Evolutionary conservation across 2,329 filamentous ascomycete genomes (phyloP).

Genomic region (Colletotrichum karsti): DNA sequence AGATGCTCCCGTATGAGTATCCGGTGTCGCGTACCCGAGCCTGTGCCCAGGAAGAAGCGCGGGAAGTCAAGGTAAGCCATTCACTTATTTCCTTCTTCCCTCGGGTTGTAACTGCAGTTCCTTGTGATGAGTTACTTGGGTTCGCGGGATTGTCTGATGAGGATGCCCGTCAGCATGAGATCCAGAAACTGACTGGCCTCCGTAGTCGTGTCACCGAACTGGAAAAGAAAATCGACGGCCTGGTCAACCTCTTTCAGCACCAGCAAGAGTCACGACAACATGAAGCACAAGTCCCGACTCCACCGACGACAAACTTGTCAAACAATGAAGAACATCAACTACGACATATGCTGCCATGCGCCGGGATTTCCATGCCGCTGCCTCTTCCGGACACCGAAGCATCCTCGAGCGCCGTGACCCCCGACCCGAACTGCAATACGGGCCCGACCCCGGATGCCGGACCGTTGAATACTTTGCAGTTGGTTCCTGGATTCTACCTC

Average conservation of each 20-base stretch:
- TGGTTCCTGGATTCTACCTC: constrained; percentile 46
- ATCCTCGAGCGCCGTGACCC: background rate
- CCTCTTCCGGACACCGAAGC: background rate
- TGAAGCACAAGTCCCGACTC: background rate
- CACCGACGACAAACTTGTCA: background rate
- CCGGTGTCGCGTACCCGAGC: constrained; percentile 42
- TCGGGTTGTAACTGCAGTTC: background rate
- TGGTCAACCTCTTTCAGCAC: constrained; percentile 45
- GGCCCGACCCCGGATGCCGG: background rate
- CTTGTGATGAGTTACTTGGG: background rate
- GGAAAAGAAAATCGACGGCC: constrained; percentile 49
- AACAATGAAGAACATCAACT: background rate
- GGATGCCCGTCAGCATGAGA: background rate
- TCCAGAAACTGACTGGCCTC: background rate
- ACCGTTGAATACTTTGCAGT: background rate
- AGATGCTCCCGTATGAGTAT: constrained; percentile 46
- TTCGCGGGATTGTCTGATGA: too few relatives aligned
- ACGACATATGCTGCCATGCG: background rate
- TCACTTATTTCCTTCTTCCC: background rate
- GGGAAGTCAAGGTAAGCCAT: constrained; percentile 44
- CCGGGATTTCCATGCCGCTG: background rate
- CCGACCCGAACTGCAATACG: background rate
- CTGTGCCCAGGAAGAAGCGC: constrained; percentile 42
- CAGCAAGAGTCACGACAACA: constrained; percentile 31
- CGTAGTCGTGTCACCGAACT: constrained; percentile 45